Conservation (phyloP, 192 early-diverging fungal species). For the Coemansia sp. region DNA sequence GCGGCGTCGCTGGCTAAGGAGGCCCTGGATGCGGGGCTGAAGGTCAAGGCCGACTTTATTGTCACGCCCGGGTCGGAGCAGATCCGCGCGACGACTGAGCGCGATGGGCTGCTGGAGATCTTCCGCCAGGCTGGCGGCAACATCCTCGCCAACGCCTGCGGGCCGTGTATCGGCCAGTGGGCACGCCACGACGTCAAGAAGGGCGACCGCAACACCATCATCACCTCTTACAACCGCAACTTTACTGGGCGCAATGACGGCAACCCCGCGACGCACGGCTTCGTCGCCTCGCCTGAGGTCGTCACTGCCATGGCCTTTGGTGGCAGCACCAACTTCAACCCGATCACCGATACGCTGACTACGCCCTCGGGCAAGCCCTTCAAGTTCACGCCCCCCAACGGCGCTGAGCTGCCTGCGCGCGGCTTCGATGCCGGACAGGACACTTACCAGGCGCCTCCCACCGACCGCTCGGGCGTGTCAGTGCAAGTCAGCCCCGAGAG, state of each 20-base stretch:
- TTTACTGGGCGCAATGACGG: slow-evolving; percentile 96
- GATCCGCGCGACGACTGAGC: slow-evolving; percentile 95
- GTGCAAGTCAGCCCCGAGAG: slow-evolving; percentile 82
- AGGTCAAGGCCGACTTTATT: slow-evolving; percentile 79
- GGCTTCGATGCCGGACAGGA: slow-evolving; percentile 94
- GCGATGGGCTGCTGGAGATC: slow-evolving; percentile 84
- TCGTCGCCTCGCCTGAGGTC: slow-evolving; percentile 95
- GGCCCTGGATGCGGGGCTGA: slow-evolving; percentile 77
- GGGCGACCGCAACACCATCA: slow-evolving; percentile 84
- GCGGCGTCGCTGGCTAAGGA: slow-evolving; percentile 89
- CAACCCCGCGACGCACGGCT: slow-evolving; percentile 91
- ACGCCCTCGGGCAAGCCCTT: slow-evolving; percentile 90
- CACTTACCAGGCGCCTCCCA: slow-evolving; percentile 94
- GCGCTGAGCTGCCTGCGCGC: slow-evolving; percentile 83
- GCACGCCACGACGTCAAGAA: slow-evolving; percentile 66
- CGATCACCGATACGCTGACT: slow-evolving; percentile 75
- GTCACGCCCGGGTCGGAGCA: slow-evolving; percentile 98
- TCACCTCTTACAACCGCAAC: slow-evolving; percentile 98
- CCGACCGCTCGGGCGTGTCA: slow-evolving; percentile 71
- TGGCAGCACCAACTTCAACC: slow-evolving; percentile 89
- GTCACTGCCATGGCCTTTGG: slow-evolving; percentile 91
- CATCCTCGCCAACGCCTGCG: slow-evolving; percentile 96
- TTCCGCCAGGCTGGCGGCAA: slow-evolving; percentile 84
- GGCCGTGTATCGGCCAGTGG: slow-evolving; percentile 96
- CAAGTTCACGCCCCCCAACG: slow-evolving; percentile 87